Conservation (phyloP, 164 flowering plant genomes). For the Stephania cephalantha region DNA sequence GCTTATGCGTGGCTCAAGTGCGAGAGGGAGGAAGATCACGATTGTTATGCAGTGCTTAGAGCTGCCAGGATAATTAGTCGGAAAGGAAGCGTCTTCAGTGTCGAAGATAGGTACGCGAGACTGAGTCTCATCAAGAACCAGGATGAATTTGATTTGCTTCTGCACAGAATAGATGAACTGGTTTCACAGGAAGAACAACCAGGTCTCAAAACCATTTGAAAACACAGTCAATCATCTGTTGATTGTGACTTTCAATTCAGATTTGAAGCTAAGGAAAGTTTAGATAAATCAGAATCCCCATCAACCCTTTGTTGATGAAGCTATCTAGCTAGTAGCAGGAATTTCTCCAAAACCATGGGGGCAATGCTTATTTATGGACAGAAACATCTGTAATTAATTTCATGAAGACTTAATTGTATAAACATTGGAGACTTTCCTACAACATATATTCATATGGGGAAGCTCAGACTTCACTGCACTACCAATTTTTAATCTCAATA, state of each 20-base stretch:
- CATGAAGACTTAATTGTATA: no score
- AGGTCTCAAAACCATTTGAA: slow-evolving; percentile 5
- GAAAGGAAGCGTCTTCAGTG: slow-evolving; percentile 29
- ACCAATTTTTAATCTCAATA: neutral
- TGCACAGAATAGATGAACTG: slow-evolving; percentile 20
- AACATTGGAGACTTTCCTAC: no score
- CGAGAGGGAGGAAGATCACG: slow-evolving; percentile 50
- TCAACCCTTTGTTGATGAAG: neutral
- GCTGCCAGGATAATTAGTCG: slow-evolving; percentile 48
- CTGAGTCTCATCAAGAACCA: slow-evolving; percentile 44
- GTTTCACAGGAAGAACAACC: slow-evolving; percentile 22
- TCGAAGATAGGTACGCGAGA: slow-evolving; percentile 38
- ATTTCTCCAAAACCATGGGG: no score
- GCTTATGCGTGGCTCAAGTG: slow-evolving; percentile 81
- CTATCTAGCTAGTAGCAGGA: neutral
- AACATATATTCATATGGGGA: no score
- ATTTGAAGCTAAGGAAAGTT: neutral
- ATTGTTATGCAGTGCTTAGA: slow-evolving; percentile 40
- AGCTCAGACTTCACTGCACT: no score
- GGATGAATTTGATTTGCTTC: slow-evolving; percentile 39
- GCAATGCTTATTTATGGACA: no score
- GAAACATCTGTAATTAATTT: no score
- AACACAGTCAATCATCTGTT: slow-evolving; percentile 1
- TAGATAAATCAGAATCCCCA: neutral
- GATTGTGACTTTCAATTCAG: neutral